Evolutionary conservation across 1,139 yeast genomes (phyloP).

Genomic region (Scheffersomyces segobiensis): DNA sequence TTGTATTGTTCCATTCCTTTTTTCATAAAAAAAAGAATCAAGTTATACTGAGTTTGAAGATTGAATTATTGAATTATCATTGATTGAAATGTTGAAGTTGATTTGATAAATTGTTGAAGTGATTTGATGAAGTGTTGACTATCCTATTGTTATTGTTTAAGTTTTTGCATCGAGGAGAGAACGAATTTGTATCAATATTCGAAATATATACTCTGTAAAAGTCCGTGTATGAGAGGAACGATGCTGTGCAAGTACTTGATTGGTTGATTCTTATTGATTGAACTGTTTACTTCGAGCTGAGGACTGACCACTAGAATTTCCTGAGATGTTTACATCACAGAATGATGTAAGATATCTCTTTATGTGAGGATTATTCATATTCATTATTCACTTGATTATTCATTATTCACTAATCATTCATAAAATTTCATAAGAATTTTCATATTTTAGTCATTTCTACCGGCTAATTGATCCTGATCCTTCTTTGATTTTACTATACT

Average conservation of each 20-base stretch:
- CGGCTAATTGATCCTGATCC: not conserved
- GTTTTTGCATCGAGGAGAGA: not conserved
- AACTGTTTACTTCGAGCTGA: not conserved
- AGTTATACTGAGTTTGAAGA: constrained; percentile 10
- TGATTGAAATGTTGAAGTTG: constrained; percentile 8
- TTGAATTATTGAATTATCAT: constrained; percentile 37
- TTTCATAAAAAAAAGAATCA: not conserved
- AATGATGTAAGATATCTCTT: not conserved
- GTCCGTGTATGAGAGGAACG: not conserved
- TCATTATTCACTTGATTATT: not conserved
- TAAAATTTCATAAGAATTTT: not conserved
- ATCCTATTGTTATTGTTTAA: not conserved
- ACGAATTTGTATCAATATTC: not conserved
- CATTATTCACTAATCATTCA: not conserved
- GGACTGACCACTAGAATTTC: not conserved
- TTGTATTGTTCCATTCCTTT: constrained; percentile 1
- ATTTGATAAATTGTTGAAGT: not conserved
- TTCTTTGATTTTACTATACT: not conserved
- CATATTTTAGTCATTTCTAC: not conserved
- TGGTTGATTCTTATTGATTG: not conserved
- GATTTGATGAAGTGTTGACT: not conserved
- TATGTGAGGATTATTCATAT: not conserved
- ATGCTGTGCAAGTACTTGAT: not conserved
- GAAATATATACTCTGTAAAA: not conserved
- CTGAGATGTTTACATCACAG: not conserved